Percentiles rank a stretch among this genome's conserved stretches.
Evolutionary conservation across 2,329 filamentous ascomycete genomes (phyloP).

Genomic region (Colletotrichum eremochloae): DNA sequence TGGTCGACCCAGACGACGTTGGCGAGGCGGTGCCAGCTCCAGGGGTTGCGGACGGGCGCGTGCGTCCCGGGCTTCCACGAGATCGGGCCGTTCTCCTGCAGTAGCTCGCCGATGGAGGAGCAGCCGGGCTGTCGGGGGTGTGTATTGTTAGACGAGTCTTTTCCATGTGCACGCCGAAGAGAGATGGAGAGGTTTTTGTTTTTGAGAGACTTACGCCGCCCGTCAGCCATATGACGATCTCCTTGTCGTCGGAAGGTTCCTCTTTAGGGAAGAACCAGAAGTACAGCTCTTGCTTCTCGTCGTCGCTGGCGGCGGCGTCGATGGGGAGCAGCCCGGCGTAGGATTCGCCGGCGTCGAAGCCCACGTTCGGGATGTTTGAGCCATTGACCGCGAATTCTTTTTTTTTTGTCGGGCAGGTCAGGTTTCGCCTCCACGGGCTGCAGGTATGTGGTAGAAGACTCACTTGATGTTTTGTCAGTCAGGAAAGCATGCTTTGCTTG

Average conservation of each 20-base stretch:
- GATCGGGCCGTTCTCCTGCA: conserved; percentile 84
- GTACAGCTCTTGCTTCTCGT: conserved; percentile 60
- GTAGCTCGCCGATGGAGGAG: conserved; percentile 74
- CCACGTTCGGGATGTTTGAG: conserved; percentile 73
- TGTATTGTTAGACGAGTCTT: background rate
- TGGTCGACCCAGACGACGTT: conserved; percentile 85
- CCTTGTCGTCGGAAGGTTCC: conserved; percentile 64
- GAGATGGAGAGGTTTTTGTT: background rate
- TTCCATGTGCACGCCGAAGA: background rate
- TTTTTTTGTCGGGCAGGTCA: conserved; percentile 5
- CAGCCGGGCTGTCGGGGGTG: conserved; percentile 60
- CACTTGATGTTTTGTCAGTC: background rate
- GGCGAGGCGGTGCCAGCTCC: conserved; percentile 80
- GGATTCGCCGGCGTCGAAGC: conserved; percentile 76
- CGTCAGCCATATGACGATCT: conserved; percentile 74
- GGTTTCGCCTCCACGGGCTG: background rate
- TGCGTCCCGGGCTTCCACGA: conserved; percentile 78
- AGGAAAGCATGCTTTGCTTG: background rate
- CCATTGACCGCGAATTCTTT: conserved; percentile 75
- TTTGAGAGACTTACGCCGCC: conserved; percentile 56
- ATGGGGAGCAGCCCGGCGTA: conserved; percentile 74
- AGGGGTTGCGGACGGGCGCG: conserved; percentile 74
- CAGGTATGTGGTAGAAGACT: background rate
- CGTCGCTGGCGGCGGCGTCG: conserved; percentile 57
- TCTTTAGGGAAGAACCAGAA: conserved; percentile 74